Percentiles rank a stretch among this genome's conserved stretches.
phyloP scores from a whole-genome alignment of 1,139 yeast species.

The Candida freyschussii region DNA sequence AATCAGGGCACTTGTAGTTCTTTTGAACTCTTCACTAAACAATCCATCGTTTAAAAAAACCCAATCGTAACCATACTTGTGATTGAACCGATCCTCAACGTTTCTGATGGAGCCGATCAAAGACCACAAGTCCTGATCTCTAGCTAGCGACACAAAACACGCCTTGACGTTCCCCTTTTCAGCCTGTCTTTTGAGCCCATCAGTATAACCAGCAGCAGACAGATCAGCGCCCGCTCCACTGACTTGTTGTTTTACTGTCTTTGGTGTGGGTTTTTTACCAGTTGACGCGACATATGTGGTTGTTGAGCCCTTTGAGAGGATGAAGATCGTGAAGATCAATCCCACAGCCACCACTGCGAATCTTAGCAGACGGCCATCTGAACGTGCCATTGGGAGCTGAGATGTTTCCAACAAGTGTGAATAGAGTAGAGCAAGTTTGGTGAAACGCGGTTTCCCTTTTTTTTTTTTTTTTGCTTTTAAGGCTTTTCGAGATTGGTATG shows the following conservation, averaged over 20 bases:
- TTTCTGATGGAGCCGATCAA: conserved; percentile 58
- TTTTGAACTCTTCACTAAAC: conserved; percentile 44
- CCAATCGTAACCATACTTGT: conserved; percentile 65
- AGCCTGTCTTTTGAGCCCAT: conserved; percentile 19
- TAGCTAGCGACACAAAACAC: conserved; percentile 68
- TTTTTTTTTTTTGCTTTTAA: too few species aligned
- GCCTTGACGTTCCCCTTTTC: conserved; percentile 47
- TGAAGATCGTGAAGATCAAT: conserved; percentile 53
- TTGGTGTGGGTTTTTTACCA: too few species aligned
- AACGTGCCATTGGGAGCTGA: conserved; percentile 39
- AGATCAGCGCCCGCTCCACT: conserved; percentile 9
- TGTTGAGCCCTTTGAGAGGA: conserved; percentile 55
- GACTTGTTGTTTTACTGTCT: too few species aligned
- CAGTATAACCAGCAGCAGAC: conserved; percentile 10
- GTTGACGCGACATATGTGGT: conserved; percentile 32
- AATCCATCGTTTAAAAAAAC: conserved; percentile 61
- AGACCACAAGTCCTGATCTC: conserved; percentile 63
- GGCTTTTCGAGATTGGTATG: too few species aligned
- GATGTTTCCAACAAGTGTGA: conserved; percentile 2
- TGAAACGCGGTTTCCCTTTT: too few species aligned
- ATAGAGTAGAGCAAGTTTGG: neutral
- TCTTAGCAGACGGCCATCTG: conserved; percentile 58
- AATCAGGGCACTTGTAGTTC: conserved; percentile 36
- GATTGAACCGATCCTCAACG: conserved; percentile 73
- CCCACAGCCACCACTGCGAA: conserved; percentile 58